A percentile compares a stretch with the other conserved stretches of the same genome.
Conservation (phyloP, 345 rosid genomes). For the Trapa bicornis region DNA sequence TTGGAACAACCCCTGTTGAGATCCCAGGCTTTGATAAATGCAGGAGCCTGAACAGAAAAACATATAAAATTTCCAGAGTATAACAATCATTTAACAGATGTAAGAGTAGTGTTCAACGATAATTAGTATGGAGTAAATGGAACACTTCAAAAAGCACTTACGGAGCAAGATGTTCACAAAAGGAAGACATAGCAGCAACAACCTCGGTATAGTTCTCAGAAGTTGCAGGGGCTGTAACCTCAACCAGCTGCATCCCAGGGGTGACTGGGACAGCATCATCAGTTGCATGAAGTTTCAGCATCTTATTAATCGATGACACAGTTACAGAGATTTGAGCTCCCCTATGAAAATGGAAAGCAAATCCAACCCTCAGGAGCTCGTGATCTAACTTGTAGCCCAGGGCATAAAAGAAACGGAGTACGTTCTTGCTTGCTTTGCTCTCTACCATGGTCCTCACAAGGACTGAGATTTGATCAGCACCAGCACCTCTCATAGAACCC, state of each 20-base stretch:
- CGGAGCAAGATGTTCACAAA: conserved; percentile 96
- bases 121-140: background rate
- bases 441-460: conserved; percentile 74
- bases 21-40: conserved; percentile 86
- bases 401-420: conserved; percentile 50
- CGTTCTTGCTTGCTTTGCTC: conserved; percentile 97
- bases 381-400: conserved; percentile 93
- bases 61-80: background rate
- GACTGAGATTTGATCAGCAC: conserved; percentile 86
- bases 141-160: conserved; percentile 21
- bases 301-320: conserved; percentile 73
- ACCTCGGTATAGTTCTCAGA: conserved; percentile 80
- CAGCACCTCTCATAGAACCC: conserved; percentile 81
- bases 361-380: conserved; percentile 81
- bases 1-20: conserved; percentile 79
- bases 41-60: conserved; percentile 5
- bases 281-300: conserved; percentile 70
- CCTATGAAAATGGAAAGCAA: conserved; percentile 76
- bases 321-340: conserved; percentile 61
- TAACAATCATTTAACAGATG: background rate
- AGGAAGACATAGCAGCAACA: conserved; percentile 61
- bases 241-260: conserved; percentile 94
- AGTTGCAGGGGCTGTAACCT: conserved; percentile 86
- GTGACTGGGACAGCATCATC: conserved; percentile 90
- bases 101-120: background rate